Conservation (phyloP, 495 filamentous ascomycete genomes). For the Aspergillus ostianus region DNA sequence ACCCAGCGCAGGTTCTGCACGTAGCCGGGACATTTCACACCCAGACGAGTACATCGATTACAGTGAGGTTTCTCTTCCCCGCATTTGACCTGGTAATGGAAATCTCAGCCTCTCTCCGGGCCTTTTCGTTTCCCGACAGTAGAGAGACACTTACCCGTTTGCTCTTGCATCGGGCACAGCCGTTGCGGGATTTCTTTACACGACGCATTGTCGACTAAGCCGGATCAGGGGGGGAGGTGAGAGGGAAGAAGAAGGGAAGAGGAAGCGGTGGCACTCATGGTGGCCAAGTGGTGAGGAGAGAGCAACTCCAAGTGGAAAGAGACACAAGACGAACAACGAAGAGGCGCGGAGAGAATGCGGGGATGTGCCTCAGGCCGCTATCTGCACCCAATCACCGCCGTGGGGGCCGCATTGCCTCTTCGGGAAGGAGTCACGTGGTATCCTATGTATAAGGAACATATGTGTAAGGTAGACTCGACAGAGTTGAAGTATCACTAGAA, state of each 20-base stretch:
- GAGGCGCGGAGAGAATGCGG: background rate
- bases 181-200: conserved; percentile 48
- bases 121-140: background rate
- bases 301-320: no score
- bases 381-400: background rate
- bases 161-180: conserved; percentile 50
- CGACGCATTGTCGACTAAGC: conserved; percentile 36
- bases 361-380: conserved; percentile 1
- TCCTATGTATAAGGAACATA: no score
- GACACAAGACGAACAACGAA: background rate
- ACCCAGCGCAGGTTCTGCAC: conserved; percentile 53
- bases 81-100: conserved; percentile 50
- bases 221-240: background rate
- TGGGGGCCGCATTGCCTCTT: background rate
- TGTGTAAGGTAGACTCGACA: no score
- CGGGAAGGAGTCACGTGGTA: background rate
- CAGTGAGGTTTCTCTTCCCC: conserved; percentile 55
- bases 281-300: background rate
- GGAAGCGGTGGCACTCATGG: background rate
- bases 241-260: background rate
- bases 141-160: conserved; percentile 42
- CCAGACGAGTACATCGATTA: conserved; percentile 48
- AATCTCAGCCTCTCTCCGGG: background rate
- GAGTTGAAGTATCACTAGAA: no score
- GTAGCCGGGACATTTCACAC: conserved; percentile 53